Percentiles rank a stretch among this genome's conserved stretches.
Conservation (phyloP, 306 rosid species). For the Acacia melanoxylon region DNA sequence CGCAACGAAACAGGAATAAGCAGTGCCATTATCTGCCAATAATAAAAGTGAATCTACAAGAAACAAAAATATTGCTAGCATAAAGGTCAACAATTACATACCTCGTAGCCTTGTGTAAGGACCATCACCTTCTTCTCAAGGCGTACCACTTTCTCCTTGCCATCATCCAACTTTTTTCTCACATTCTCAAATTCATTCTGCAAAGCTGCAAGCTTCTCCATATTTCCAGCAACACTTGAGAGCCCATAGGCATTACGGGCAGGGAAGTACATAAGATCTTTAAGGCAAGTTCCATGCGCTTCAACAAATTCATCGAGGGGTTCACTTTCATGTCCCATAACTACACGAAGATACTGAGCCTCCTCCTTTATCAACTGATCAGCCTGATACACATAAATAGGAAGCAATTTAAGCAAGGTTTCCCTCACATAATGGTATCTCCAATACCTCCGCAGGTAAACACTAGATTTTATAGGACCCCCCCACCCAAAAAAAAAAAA, state of each 20-base stretch:
- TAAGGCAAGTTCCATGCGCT: slow-evolving; percentile 78
- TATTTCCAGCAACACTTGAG: slow-evolving; percentile 86
- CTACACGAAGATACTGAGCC: slow-evolving; percentile 64
- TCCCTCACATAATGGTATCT: slow-evolving; percentile 3
- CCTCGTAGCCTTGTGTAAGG: slow-evolving; percentile 93
- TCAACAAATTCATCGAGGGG: slow-evolving; percentile 83
- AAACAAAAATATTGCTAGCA: background rate
- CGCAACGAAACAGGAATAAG: background rate
- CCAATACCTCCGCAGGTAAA: background rate
- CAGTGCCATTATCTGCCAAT: background rate
- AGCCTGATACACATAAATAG: slow-evolving; percentile 51
- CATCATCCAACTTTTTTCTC: slow-evolving; percentile 75
- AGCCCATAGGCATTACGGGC: slow-evolving; percentile 80
- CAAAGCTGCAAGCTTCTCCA: slow-evolving; percentile 86
- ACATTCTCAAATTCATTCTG: slow-evolving; percentile 80
- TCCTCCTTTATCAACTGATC: slow-evolving; percentile 72
- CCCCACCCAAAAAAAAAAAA: background rate
- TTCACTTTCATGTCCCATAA: slow-evolving; percentile 89
- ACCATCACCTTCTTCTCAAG: slow-evolving; percentile 79
- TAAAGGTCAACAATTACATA: slow-evolving; percentile 37
- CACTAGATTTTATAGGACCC: background rate
- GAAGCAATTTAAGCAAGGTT: slow-evolving; percentile 4
- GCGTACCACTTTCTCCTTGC: slow-evolving; percentile 66
- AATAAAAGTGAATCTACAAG: background rate
- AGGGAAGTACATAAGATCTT: slow-evolving; percentile 83